These are phyloP conservation scores for Trypanosoma cruzi DNA, from an alignment of 208 protist genomes.

Conservation along the genomic window DNA sequence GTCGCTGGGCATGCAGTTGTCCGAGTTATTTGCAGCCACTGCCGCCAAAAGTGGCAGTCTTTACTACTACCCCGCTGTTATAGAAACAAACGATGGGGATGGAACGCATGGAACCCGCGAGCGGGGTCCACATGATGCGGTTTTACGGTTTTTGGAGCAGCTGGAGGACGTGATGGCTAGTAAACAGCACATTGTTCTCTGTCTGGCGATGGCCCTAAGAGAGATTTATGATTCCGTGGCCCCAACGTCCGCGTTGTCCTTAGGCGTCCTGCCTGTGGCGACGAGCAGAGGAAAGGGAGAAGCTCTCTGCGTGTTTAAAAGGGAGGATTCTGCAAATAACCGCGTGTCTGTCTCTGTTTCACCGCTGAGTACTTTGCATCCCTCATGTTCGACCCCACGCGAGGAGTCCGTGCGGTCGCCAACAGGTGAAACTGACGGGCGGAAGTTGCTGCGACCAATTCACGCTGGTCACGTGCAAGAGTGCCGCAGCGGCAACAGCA, in stretches of 20 bases:
- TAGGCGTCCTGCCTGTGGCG: neutral
- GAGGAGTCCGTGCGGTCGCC: neutral
- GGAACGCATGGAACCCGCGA: neutral
- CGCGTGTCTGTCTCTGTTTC: slow-evolving; percentile 25
- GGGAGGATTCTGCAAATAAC: neutral
- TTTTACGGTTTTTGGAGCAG: slow-evolving; percentile 21
- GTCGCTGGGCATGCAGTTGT: slow-evolving; percentile 20
- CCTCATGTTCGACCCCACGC: slow-evolving; percentile 7
- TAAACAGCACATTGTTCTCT: slow-evolving; percentile 27
- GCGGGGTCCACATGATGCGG: neutral
- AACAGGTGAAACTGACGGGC: neutral
- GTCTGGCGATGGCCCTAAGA: slow-evolving; percentile 18
- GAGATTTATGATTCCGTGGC: slow-evolving; percentile 9
- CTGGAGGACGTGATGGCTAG: slow-evolving; percentile 27
- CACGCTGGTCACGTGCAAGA: neutral
- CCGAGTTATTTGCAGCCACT: neutral
- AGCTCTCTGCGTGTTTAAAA: neutral
- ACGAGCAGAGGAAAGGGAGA: neutral
- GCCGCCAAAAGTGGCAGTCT: neutral
- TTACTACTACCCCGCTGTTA: slow-evolving; percentile 1
- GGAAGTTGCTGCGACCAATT: neutral
- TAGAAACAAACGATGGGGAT: neutral
- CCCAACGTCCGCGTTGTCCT: neutral
- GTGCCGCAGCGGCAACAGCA: neutral
- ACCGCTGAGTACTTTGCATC: slow-evolving; percentile 5